Evolutionary conservation across 1,139 yeast species (phyloP), one percentile per base, ranked within the genome.

Genomic region (Wickerhamomyces sp.): DNA sequence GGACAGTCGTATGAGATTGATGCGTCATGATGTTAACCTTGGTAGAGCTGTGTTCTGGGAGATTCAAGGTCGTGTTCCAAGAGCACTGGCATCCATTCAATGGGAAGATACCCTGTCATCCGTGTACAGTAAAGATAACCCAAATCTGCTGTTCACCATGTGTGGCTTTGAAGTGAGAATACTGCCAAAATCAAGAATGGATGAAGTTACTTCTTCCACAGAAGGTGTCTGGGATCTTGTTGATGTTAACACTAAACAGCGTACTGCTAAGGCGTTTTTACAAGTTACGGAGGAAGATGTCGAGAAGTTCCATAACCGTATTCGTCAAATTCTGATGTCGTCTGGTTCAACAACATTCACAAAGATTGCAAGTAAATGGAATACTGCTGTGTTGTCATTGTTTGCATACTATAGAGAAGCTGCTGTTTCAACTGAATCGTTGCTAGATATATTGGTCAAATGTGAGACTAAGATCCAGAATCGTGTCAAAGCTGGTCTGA

Each of bases 31-130:
- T 67, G 98, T 93, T 4, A 87, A 90, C 54, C 72, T 93, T 4
- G 99, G 98, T 1, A 73, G 94, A 47, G 97, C 99, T 1, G 85
- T 82, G 0, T 89, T 86, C 62, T 90, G 97, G 96, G 97, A 93
- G 63, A 69, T 94, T 37, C 74, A 82, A 37, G 81, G 84, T 29
- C 75, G 98, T 36, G 66, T 94, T 31, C 98, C 99, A 0, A 63
- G 75, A 7, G 82, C 96, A 0, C 63, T 93, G 13, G 80, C 91
- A 0, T 68, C 82, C 1, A 71, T 91, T 27, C 78, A 78, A 45
- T 93, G 98, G 98, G 86, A 80, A 38, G 84, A 83, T 43, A 74
- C 96, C 0, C 76, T 81, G 58, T 90, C 89, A 0, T 88, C 96
- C 0, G 96, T 94, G 1, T 93, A 91, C 64, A 87, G 96, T 10